phyloP scores from a whole-genome alignment of 2,329 filamentous ascomycete species.

The Fusarium domesticum region DNA sequence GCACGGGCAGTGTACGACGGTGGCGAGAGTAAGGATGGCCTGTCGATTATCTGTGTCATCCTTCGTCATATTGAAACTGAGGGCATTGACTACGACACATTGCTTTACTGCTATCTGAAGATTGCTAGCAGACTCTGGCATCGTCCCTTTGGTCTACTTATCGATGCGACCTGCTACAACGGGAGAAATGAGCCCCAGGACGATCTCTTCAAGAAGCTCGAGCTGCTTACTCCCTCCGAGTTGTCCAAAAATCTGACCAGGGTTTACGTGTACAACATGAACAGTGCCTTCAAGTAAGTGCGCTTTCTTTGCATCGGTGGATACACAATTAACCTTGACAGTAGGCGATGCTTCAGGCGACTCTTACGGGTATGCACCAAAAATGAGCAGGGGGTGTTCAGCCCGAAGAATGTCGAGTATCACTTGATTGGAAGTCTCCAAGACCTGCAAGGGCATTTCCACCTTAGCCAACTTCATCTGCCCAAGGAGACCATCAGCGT shows the following conservation, averaged over 20 bases:
- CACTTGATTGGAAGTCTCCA: constrained; percentile 63
- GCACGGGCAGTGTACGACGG: constrained; percentile 67
- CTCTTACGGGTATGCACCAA: constrained; percentile 60
- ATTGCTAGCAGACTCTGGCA: constrained; percentile 70
- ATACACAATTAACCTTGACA: constrained; percentile 3
- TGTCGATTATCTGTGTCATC: constrained; percentile 68
- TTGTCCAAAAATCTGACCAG: constrained; percentile 56
- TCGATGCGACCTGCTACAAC: constrained; percentile 68
- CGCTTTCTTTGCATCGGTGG: background rate
- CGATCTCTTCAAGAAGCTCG: constrained; percentile 61
- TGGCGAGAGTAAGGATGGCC: constrained; percentile 67
- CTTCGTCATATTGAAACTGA: constrained; percentile 65
- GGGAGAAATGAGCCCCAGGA: constrained; percentile 66
- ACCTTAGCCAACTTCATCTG: constrained; percentile 62
- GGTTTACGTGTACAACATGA: constrained; percentile 72
- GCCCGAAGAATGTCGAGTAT: constrained; percentile 64
- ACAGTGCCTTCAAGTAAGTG: constrained; percentile 60
- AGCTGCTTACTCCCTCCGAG: constrained; percentile 60
- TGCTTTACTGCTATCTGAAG: constrained; percentile 68
- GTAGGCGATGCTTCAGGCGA: constrained; percentile 60
- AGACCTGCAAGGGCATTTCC: constrained; percentile 64
- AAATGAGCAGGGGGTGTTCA: constrained; percentile 58
- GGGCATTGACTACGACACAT: constrained; percentile 61
- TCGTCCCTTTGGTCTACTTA: constrained; percentile 63
- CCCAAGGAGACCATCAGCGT: constrained; percentile 69